Percentiles rank a stretch among this genome's conserved stretches.
phyloP scores from a whole-genome alignment of 495 filamentous ascomycete genomes.

The Acidomyces sp. region DNA sequence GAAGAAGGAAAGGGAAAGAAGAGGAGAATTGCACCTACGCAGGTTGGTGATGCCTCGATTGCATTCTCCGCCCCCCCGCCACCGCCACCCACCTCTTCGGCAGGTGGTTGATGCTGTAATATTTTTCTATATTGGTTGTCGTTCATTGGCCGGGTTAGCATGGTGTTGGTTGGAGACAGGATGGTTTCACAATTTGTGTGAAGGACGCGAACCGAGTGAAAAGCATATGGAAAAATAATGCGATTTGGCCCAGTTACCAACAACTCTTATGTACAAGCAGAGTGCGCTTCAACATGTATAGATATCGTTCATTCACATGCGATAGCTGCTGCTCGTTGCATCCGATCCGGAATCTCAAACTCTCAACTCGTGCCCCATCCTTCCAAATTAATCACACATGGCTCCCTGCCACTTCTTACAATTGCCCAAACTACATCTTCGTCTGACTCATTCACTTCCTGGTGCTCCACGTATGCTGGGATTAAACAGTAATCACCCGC shows the following conservation, averaged over 20 bases:
- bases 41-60: conserved; percentile 14
- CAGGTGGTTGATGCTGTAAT: neutral
- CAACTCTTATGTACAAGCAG: no score
- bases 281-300: no score
- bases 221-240: no score
- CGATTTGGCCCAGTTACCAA: no score
- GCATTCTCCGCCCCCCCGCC: neutral
- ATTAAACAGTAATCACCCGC: conserved; percentile 54
- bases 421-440: conserved; percentile 48
- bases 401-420: conserved; percentile 42
- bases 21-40: conserved; percentile 30
- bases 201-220: no score
- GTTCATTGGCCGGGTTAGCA: no score
- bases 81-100: neutral
- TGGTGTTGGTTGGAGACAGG: no score
- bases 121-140: no score
- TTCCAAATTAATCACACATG: conserved; percentile 44
- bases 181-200: no score
- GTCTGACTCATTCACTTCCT: conserved; percentile 50
- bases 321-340: no score
- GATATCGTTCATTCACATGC: no score
- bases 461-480: conserved; percentile 52
- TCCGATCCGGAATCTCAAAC: no score
- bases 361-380: conserved; percentile 36
- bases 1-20: conserved; percentile 25